Percentiles rank a stretch among this genome's conserved stretches.
These are phyloP conservation scores for Theileria equi DNA, from an alignment of 169 alveolate species.

Conservation along the genomic window DNA sequence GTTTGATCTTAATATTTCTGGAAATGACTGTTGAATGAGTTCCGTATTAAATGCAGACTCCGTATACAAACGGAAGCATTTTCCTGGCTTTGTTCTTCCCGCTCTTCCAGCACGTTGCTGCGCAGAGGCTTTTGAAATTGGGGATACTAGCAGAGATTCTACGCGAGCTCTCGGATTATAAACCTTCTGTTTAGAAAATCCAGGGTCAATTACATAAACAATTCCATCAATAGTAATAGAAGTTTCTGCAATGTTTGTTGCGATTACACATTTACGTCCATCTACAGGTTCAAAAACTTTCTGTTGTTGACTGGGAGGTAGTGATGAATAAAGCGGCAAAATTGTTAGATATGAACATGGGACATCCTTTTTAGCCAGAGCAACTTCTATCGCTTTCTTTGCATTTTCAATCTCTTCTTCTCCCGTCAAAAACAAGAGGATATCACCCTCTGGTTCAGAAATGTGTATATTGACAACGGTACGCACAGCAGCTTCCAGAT, in stretches of 20 bases:
- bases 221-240: conserved; percentile 99
- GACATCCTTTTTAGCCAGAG: conserved; percentile 32
- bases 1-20: conserved; percentile 98
- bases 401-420: conserved; percentile 87
- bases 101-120: conserved; percentile 99
- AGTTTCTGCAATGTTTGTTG: conserved; percentile 99
- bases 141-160: conserved; percentile 95
- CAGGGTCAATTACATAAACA: conserved; percentile 99
- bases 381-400: conserved; percentile 60
- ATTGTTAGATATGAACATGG: conserved; percentile 30
- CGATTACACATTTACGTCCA: conserved; percentile 92
- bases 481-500: conserved; percentile 89
- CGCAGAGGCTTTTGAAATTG: conserved; percentile 97
- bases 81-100: conserved; percentile 98
- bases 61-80: conserved; percentile 96
- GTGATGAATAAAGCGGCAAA: conserved; percentile 94
- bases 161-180: conserved; percentile 98
- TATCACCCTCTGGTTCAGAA: conserved; percentile 90
- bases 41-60: conserved; percentile 92
- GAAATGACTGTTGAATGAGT: conserved; percentile 92
- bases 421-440: conserved; percentile 92
- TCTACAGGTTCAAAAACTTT: conserved; percentile 95
- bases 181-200: conserved; percentile 97
- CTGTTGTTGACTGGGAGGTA: conserved; percentile 95
- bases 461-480: conserved; percentile 90